Conservation (phyloP, 2,329 filamentous ascomycete genomes). For the Phyllosticta citrichinensis region DNA sequence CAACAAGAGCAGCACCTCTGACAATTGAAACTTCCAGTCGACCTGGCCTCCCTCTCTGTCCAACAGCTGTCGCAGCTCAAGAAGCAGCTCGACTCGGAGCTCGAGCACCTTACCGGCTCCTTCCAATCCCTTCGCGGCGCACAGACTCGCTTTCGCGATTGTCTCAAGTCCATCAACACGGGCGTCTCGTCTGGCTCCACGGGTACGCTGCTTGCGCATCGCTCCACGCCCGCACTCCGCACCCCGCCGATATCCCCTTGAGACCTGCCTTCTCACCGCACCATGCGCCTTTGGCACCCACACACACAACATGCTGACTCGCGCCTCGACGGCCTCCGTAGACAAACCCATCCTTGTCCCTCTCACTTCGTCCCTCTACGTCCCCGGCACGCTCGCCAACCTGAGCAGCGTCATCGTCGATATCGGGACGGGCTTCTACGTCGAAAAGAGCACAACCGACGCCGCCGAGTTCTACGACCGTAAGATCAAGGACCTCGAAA, state of each 20-base stretch:
- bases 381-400: conserved; percentile 63
- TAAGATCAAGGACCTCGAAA: conserved; percentile 56
- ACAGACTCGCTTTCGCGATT: conserved; percentile 86
- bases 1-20: neutral
- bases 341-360: conserved; percentile 72
- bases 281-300: conserved; percentile 18
- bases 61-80: conserved; percentile 87
- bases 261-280: conserved; percentile 8
- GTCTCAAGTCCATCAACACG: conserved; percentile 62
- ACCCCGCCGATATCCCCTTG: neutral
- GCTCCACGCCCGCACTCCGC: neutral
- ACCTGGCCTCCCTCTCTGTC: conserved; percentile 66
- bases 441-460: conserved; percentile 67
- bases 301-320: conserved; percentile 15
- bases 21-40: conserved; percentile 30
- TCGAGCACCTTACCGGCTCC: conserved; percentile 85
- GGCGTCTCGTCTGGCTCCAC: conserved; percentile 37
- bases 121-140: conserved; percentile 84
- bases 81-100: conserved; percentile 90
- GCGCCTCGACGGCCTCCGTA: conserved; percentile 16
- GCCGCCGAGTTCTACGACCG: conserved; percentile 57
- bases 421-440: conserved; percentile 85
- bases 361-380: conserved; percentile 87
- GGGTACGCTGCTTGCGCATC: conserved; percentile 1
- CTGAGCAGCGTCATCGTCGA: conserved; percentile 54